These are phyloP conservation scores for Furcasterigmium furcatum DNA, from an alignment of 2,329 filamentous ascomycete species.

Conservation along the genomic window DNA sequence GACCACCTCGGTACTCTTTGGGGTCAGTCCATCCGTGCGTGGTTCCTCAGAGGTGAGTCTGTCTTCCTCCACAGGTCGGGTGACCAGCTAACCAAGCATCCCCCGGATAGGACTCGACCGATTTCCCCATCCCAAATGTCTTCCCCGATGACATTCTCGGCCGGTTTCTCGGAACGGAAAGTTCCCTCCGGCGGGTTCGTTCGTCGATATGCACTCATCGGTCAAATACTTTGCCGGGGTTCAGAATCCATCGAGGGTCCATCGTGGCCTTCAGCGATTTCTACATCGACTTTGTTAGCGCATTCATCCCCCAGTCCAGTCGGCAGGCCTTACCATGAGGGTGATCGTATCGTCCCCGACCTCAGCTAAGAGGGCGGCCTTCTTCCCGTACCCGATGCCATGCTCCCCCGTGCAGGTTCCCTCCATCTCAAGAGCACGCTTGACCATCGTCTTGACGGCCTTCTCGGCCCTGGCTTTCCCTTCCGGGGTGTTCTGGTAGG, in stretches of 20 bases:
- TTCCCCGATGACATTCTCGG: no score
- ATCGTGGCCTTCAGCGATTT: constrained; percentile 67
- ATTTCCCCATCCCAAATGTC: no score
- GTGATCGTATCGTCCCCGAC: constrained; percentile 71
- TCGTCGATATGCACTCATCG: no score
- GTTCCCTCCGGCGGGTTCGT: no score
- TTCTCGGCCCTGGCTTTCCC: constrained; percentile 67
- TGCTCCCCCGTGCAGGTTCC: constrained; percentile 87
- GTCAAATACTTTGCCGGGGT: constrained; percentile 74
- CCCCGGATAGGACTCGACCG: no score
- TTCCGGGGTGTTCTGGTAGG: constrained; percentile 72
- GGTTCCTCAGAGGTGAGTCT: no score
- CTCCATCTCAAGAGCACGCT: constrained; percentile 89
- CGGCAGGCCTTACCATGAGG: constrained; percentile 83
- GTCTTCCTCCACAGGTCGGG: no score
- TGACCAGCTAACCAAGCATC: no score
- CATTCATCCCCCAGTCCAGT: no score
- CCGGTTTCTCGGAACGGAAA: no score
- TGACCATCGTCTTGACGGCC: constrained; percentile 86
- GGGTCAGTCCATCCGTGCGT: no score
- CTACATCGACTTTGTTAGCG: not conserved
- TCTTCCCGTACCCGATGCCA: constrained; percentile 62
- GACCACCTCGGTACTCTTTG: no score
- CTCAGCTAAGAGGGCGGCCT: not conserved
- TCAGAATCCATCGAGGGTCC: constrained; percentile 86